A percentile compares a stretch with the other conserved stretches of the same genome.
phyloP scores from a whole-genome alignment of 2,329 filamentous ascomycete species.

The Lasiodiplodia citricola region DNA sequence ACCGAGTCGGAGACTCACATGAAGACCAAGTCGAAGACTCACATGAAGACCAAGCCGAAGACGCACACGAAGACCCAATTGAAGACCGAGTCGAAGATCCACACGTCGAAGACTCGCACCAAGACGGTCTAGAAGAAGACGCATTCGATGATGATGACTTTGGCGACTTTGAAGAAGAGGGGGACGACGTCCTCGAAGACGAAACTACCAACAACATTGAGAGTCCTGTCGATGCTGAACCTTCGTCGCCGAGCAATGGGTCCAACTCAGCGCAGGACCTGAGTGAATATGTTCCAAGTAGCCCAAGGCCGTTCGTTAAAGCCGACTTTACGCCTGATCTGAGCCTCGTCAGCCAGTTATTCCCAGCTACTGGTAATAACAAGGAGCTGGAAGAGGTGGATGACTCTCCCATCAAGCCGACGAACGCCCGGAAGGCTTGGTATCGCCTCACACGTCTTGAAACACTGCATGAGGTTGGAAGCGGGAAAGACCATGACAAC shows the following conservation, averaged over 20 bases:
- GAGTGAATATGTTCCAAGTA: neutral
- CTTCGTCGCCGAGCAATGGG: neutral
- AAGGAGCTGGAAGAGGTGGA: slow-evolving; percentile 31
- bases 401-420: slow-evolving; percentile 41
- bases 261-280: neutral
- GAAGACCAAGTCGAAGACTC: too few relatives aligned
- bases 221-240: neutral
- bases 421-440: slow-evolving; percentile 45
- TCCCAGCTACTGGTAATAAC: slow-evolving; percentile 29
- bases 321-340: slow-evolving; percentile 31
- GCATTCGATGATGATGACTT: slow-evolving; percentile 28
- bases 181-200: slow-evolving; percentile 7
- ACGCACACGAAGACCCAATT: neutral
- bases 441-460: slow-evolving; percentile 46
- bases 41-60: neutral
- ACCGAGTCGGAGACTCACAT: neutral
- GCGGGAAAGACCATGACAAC: slow-evolving; percentile 40
- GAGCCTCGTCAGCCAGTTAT: slow-evolving; percentile 36
- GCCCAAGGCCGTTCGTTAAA: slow-evolving; percentile 1
- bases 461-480: slow-evolving; percentile 46
- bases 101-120: too few relatives aligned
- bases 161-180: slow-evolving; percentile 29
- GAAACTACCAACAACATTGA: neutral
- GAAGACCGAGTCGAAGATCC: neutral
- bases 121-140: neutral